A percentile compares a stretch with the other conserved stretches of the same genome.
Conservation (phyloP, 2,329 filamentous ascomycete species). For the Arthrinium phaeospermum region DNA sequence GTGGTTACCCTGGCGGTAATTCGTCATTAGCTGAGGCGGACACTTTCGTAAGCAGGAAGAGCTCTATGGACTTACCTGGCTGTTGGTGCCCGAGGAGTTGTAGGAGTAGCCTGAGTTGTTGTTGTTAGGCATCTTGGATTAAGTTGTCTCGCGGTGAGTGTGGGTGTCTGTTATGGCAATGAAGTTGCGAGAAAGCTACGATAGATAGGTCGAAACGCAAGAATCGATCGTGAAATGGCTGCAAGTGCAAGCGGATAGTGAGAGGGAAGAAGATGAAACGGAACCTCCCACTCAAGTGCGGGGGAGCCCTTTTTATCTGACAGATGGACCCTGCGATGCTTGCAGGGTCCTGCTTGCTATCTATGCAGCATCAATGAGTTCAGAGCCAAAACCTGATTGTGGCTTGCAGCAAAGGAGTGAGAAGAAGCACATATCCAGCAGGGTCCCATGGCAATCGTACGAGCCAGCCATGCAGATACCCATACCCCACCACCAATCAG, state of each 20-base stretch:
- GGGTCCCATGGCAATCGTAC: neutral
- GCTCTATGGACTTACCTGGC: slow-evolving; percentile 51
- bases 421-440: neutral
- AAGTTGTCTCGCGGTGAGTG: neutral
- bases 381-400: neutral
- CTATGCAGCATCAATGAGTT: neutral
- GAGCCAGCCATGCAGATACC: neutral
- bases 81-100: slow-evolving; percentile 66
- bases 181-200: neutral
- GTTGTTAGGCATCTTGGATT: slow-evolving; percentile 4
- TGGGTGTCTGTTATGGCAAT: neutral
- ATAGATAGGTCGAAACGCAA: neutral
- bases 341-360: neutral
- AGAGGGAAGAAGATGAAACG: neutral
- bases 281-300: neutral
- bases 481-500: neutral
- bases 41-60: neutral
- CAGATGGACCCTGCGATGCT: neutral
- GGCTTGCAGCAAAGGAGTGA: neutral
- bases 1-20: slow-evolving; percentile 64
- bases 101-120: slow-evolving; percentile 43
- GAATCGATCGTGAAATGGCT: neutral
- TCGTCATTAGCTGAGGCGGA: neutral
- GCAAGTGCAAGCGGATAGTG: neutral
- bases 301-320: neutral